A percentile compares a stretch with the other conserved stretches of the same genome.
phyloP scores from a whole-genome alignment of 257 asterid genomes.

The Ajuga chamaepitys region DNA sequence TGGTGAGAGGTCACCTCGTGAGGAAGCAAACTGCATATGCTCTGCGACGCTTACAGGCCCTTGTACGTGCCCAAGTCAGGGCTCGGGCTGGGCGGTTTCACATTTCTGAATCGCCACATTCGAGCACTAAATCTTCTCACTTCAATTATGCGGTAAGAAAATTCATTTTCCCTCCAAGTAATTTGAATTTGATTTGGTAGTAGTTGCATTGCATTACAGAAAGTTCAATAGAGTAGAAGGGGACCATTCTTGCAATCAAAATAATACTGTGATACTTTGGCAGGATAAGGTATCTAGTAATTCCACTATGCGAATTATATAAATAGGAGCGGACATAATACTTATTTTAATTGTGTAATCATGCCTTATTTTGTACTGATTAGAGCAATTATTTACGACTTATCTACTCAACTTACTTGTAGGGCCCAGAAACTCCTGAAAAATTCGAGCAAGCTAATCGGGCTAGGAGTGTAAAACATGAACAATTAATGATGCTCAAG shows the following conservation, averaged over 20 bases:
- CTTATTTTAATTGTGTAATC: no score
- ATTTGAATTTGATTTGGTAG: slow-evolving; percentile 18
- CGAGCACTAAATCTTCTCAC: slow-evolving; percentile 46
- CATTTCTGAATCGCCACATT: slow-evolving; percentile 47
- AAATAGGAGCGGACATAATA: neutral
- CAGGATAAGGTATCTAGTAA: neutral
- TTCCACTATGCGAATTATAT: neutral
- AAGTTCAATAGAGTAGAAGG: slow-evolving; percentile 2
- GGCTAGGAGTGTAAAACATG: slow-evolving; percentile 42
- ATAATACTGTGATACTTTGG: neutral
- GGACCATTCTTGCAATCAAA: slow-evolving; percentile 23
- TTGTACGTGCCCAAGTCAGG: slow-evolving; percentile 54
- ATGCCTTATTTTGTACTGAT: neutral
- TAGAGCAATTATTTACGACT: neutral
- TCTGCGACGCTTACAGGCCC: slow-evolving; percentile 49
- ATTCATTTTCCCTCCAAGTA: slow-evolving; percentile 12
- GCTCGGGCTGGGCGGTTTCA: slow-evolving; percentile 46
- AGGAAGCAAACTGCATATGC: slow-evolving; percentile 61
- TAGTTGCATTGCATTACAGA: slow-evolving; percentile 12
- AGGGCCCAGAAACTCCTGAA: slow-evolving; percentile 92
- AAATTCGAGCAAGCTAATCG: slow-evolving; percentile 51
- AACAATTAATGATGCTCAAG: slow-evolving; percentile 37
- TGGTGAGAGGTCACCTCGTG: slow-evolving; percentile 69
- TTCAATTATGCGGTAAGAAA: slow-evolving; percentile 36
- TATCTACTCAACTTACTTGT: slow-evolving; percentile 4